Evolutionary conservation across 805 yeast species (phyloP).

Genomic region (Pichia insulana): DNA sequence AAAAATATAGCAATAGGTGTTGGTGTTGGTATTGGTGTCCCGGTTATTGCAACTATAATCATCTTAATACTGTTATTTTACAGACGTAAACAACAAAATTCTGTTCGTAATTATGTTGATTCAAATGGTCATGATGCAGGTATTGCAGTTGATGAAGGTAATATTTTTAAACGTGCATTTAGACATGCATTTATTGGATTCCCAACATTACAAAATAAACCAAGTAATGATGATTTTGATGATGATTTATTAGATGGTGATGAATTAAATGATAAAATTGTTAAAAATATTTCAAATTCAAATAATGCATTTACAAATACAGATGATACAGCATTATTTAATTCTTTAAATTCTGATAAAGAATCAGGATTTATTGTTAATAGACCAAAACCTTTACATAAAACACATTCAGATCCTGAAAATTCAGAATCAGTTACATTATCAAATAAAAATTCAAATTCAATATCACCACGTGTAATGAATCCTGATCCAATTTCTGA

Average conservation of each 20-base stretch:
- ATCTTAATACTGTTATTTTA: constrained; percentile 12
- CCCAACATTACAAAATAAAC: constrained; percentile 20
- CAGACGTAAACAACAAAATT: constrained; percentile 14
- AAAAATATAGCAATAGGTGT: constrained; percentile 53
- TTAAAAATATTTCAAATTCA: constrained; percentile 10
- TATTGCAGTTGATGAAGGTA: constrained; percentile 20
- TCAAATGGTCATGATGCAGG: constrained; percentile 28
- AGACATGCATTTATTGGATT: constrained; percentile 11
- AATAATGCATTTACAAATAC: too few relatives aligned
- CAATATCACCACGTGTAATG: background rate
- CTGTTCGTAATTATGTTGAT: constrained; percentile 25
- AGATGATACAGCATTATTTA: background rate
- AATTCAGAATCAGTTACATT: background rate
- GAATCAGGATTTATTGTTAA: constrained; percentile 25
- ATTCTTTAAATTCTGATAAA: background rate
- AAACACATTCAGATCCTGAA: constrained; percentile 5
- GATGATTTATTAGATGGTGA: constrained; percentile 14
- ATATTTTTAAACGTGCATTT: constrained; percentile 14
- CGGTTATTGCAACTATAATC: constrained; percentile 34
- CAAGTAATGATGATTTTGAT: constrained; percentile 18
- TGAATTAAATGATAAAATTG: constrained; percentile 9
- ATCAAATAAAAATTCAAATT: background rate
- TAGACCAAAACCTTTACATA: constrained; percentile 24
- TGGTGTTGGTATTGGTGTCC: constrained; percentile 65
- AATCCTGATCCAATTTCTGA: background rate